Evolutionary conservation across 768 basidiomycete species (phyloP).

Genomic region (Mycena filopes): DNA sequence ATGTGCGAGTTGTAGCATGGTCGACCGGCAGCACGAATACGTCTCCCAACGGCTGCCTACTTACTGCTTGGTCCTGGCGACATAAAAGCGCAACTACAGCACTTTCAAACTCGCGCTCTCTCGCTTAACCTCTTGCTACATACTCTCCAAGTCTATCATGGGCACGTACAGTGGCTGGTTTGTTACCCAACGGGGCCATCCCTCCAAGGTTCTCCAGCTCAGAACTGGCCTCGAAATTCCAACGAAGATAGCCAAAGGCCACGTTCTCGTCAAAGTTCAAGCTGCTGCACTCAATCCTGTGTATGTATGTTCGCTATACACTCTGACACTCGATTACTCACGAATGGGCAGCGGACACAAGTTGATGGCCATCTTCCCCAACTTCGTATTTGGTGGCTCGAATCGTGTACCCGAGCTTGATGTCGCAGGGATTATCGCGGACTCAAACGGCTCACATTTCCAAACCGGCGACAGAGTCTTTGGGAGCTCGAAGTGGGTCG

Average conservation of each 20-base stretch:
- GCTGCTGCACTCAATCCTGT: conserved; percentile 76
- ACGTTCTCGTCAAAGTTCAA: conserved; percentile 61
- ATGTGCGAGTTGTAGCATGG: too few relatives aligned
- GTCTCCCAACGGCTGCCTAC: too few relatives aligned
- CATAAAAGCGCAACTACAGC: too few relatives aligned
- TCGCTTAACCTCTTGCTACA: too few relatives aligned
- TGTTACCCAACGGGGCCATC: conserved; percentile 5
- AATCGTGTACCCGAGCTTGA: conserved; percentile 66
- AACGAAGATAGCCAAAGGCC: conserved; percentile 45
- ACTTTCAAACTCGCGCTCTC: too few relatives aligned
- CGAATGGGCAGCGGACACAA: conserved; percentile 64
- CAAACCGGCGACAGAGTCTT: conserved; percentile 70
- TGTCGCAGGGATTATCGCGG: conserved; percentile 69
- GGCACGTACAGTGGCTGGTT: conserved; percentile 22
- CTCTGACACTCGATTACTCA: neutral
- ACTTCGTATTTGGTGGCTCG: conserved; percentile 58
- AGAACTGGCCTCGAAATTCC: conserved; percentile 34
- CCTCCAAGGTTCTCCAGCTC: conserved; percentile 18
- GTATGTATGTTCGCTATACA: conserved; percentile 50
- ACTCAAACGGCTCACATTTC: conserved; percentile 62
- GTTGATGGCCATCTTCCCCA: conserved; percentile 59
- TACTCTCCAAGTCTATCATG: too few relatives aligned
- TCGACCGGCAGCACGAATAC: too few relatives aligned
- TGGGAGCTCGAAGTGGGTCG: conserved; percentile 60
- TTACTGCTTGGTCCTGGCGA: too few relatives aligned